These are phyloP conservation scores for Irpex sp. DNA, from an alignment of 1,284 basidiomycete species.

Conservation along the genomic window DNA sequence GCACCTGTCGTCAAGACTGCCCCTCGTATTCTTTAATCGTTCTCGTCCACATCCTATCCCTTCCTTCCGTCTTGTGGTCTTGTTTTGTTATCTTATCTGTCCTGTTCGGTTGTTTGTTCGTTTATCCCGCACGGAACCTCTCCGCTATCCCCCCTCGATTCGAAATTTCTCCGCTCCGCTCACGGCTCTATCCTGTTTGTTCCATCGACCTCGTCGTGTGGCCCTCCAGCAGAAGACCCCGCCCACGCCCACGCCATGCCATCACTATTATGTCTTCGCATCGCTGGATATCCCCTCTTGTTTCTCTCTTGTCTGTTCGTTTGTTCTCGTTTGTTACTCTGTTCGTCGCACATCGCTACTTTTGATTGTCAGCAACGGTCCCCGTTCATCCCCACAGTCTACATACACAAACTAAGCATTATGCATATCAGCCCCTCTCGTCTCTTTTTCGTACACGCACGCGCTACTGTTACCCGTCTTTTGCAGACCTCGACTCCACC, in stretches of 20 bases:
- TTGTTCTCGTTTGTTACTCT: conserved; percentile 6
- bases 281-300: conserved; percentile 22
- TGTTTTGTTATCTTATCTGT: conserved; percentile 11
- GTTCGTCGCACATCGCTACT: conserved; percentile 13
- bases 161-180: conserved; percentile 15
- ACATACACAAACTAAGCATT: not conserved
- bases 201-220: conserved; percentile 20
- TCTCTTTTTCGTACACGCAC: not conserved
- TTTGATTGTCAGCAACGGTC: not conserved
- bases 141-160: conserved; percentile 17
- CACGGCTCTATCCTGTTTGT: conserved; percentile 18
- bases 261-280: conserved; percentile 23
- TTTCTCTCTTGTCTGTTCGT: conserved; percentile 5
- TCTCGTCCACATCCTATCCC: conserved; percentile 8
- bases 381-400: conserved; percentile 6
- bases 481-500: not conserved
- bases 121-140: conserved; percentile 16
- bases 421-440: not conserved
- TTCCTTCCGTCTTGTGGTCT: conserved; percentile 11
- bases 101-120: conserved; percentile 15
- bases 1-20: not conserved
- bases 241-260: conserved; percentile 17
- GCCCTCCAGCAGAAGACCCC: conserved; percentile 8
- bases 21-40: not conserved
- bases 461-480: not conserved